Evolutionary conservation across 1,139 yeast genomes (phyloP).

Genomic region (Candida neerlandica): DNA sequence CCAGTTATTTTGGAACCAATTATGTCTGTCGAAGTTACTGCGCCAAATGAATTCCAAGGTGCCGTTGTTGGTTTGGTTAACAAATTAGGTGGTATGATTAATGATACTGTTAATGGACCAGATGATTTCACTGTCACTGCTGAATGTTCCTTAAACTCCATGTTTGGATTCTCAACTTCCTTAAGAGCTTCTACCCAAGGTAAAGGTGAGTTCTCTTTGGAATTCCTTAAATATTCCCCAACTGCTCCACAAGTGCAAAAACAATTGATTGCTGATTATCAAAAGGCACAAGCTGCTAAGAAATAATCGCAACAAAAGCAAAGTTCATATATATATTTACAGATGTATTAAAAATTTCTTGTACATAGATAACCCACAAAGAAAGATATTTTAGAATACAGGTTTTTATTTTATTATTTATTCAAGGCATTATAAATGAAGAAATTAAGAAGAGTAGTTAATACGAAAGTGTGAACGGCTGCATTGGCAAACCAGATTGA

Average conservation of each 20-base stretch:
- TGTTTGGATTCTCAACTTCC: slow-evolving; percentile 96
- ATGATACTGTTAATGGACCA: slow-evolving; percentile 90
- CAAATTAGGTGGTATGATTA: slow-evolving; percentile 89
- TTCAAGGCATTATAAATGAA: neutral
- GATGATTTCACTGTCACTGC: slow-evolving; percentile 94
- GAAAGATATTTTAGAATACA: neutral
- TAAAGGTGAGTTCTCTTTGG: slow-evolving; percentile 96
- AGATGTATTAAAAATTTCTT: neutral
- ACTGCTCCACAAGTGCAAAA: slow-evolving; percentile 89
- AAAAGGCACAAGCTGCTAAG: slow-evolving; percentile 38
- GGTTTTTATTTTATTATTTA: too few relatives aligned
- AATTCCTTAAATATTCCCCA: slow-evolving; percentile 90
- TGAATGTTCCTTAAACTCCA: slow-evolving; percentile 90
- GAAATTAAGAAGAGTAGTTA: neutral
- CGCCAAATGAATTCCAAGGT: slow-evolving; percentile 97
- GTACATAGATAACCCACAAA: neutral
- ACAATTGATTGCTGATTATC: slow-evolving; percentile 83
- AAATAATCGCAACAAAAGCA: slow-evolving; percentile 15
- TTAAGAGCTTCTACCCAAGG: slow-evolving; percentile 98
- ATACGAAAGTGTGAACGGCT: too few relatives aligned
- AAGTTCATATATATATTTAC: slow-evolving; percentile 3
- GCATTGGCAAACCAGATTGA: too few relatives aligned
- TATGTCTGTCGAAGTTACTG: slow-evolving; percentile 89
- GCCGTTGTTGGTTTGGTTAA: slow-evolving; percentile 87
- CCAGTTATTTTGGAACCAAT: slow-evolving; percentile 95